Percentiles rank a stretch among this genome's conserved stretches.
phyloP scores from a whole-genome alignment of 2,329 filamentous ascomycete species.

The Sporothrix humicola region DNA sequence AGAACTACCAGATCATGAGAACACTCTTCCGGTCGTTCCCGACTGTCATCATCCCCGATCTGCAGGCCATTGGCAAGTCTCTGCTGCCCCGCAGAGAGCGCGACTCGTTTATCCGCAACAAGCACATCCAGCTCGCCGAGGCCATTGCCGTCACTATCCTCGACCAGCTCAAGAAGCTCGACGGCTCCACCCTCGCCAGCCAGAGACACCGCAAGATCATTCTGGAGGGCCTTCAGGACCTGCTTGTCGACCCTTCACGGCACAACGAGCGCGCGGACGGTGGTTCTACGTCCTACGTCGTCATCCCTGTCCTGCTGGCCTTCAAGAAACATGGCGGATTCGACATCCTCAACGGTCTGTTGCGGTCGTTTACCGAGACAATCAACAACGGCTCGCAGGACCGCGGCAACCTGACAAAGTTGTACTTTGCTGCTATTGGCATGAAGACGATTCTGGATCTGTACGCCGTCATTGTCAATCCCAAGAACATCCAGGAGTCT shows the following conservation, averaged over 20 bases:
- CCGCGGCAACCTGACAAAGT: slow-evolving; percentile 53
- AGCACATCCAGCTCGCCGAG: slow-evolving; percentile 62
- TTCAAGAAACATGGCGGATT: slow-evolving; percentile 86
- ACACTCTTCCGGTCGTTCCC: slow-evolving; percentile 80
- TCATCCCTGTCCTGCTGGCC: slow-evolving; percentile 79
- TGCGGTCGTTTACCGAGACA: slow-evolving; percentile 67
- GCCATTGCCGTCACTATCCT: slow-evolving; percentile 75
- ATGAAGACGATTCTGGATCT: slow-evolving; percentile 86
- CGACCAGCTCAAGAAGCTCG: slow-evolving; percentile 62
- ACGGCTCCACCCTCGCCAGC: slow-evolving; percentile 62
- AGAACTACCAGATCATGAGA: slow-evolving; percentile 79
- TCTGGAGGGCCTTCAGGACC: slow-evolving; percentile 75
- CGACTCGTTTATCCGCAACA: slow-evolving; percentile 63
- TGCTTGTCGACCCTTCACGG: slow-evolving; percentile 71
- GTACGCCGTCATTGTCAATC: slow-evolving; percentile 75
- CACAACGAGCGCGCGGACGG: slow-evolving; percentile 53
- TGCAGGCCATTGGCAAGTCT: slow-evolving; percentile 83
- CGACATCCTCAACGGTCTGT: slow-evolving; percentile 72
- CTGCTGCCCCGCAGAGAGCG: slow-evolving; percentile 75
- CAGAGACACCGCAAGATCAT: slow-evolving; percentile 84
- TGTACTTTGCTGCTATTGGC: slow-evolving; percentile 59
- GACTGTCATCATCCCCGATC: slow-evolving; percentile 79
- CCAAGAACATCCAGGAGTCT: slow-evolving; percentile 82
- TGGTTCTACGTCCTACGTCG: slow-evolving; percentile 53
- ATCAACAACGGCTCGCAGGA: slow-evolving; percentile 50